Percentiles rank a stretch among this genome's conserved stretches.
Conservation (phyloP, 176 grass and related monocot species). For the Luzula sylvatica region DNA sequence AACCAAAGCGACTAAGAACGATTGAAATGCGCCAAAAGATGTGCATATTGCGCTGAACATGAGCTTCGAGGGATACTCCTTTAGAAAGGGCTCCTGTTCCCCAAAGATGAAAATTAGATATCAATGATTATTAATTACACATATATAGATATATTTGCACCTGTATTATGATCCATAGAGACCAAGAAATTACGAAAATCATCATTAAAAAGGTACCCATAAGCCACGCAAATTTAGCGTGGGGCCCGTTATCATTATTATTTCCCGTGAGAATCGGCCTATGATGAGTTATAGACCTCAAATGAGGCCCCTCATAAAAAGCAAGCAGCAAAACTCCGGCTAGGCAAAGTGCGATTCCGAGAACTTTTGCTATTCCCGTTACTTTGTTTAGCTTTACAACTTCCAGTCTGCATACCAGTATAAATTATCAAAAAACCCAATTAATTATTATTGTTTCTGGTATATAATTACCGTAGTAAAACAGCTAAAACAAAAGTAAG, state of each 20-base stretch:
- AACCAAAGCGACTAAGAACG: slow-evolving; percentile 29
- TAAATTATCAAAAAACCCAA: too few relatives aligned
- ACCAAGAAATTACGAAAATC: slow-evolving; percentile 33
- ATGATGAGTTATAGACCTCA: slow-evolving; percentile 43
- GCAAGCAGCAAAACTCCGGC: slow-evolving; percentile 42
- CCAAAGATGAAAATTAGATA: not conserved
- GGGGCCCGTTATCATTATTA: not conserved
- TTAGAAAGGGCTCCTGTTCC: slow-evolving; percentile 31
- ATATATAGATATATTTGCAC: slow-evolving; percentile 12
- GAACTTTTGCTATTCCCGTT: slow-evolving; percentile 30
- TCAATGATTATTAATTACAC: not conserved
- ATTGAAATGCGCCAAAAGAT: slow-evolving; percentile 36
- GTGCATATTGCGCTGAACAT: slow-evolving; percentile 38
- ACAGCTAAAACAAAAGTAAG: slow-evolving; percentile 20
- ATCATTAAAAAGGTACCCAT: slow-evolving; percentile 49
- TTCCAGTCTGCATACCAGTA: slow-evolving; percentile 33
- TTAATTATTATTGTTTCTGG: not conserved
- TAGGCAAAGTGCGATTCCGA: slow-evolving; percentile 35
- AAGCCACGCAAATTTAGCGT: slow-evolving; percentile 37
- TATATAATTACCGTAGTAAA: slow-evolving; percentile 22
- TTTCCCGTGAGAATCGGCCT: slow-evolving; percentile 9
- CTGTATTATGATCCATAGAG: slow-evolving; percentile 61
- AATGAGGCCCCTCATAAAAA: slow-evolving; percentile 48
- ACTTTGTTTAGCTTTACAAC: slow-evolving; percentile 23
- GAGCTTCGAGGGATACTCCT: slow-evolving; percentile 75